Base-by-base conservation (phyloP, 139 green algal species). In the Tetradesmus lagerheimii region DNA sequence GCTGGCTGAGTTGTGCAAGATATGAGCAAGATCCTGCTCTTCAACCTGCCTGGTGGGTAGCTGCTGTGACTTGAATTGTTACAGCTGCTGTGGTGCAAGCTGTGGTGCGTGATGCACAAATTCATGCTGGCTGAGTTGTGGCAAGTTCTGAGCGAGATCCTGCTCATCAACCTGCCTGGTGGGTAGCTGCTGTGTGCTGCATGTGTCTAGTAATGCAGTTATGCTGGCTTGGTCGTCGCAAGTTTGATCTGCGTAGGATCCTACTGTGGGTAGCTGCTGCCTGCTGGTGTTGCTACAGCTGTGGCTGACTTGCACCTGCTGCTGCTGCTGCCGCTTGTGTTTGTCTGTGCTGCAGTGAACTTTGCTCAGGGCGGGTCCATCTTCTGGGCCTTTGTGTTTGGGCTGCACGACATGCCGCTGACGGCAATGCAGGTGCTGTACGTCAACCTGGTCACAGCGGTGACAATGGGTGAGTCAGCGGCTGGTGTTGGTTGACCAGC, bases 381-480 rank as follows among this genome's bases (percentile, higher is more conserved):
- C 93, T 98, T 99, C 92, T 93, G 98, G 85, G 97, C 97, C 0
- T 97, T 97, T 27, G 95, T 97, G 23, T 90, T 99, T 34, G 96
- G 96, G 31, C 87, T 99, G 79, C 94, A 95, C 2, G 95, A 98
- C 89, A 29, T 37, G 31, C 91, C 91, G 25, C 87, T 93, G 2
- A 93, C 80, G 9, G 80, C 90, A 25, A 53, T 93, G 66, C 95
- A 97, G 90, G 93, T 98, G 91, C 94, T 97, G 76, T 99, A 97
- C 95, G 97, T 99, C 18, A 99, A 99, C 90, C 92, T 99, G 45
- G 97, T 99, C 20, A 99, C 97, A 2, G 62, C 83, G 0, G 25
- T 84, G 8, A 90, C 80, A 2, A 83, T 91, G 80, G 89, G 50
- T 64, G 50, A 64, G 50, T 64, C 15, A 25, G 2, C 50, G 25